These are phyloP conservation scores for Penicillium sp. DNA, from an alignment of 2,329 filamentous ascomycete species.

Conservation along the genomic window DNA sequence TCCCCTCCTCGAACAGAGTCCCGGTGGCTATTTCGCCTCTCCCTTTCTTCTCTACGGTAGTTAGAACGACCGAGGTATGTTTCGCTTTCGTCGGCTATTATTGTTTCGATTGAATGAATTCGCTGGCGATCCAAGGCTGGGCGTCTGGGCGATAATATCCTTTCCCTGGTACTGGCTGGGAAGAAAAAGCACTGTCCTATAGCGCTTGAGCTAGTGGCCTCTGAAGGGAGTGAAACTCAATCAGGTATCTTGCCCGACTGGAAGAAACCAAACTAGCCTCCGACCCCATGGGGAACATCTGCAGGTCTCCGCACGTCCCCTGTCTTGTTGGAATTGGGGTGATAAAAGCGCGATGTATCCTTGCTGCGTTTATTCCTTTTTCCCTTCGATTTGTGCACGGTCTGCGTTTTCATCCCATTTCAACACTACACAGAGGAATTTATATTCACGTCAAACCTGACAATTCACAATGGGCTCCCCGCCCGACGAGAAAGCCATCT, in stretches of 20 bases:
- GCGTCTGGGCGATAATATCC: neutral
- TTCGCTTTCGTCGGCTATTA: neutral
- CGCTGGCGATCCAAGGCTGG: neutral
- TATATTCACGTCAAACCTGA: neutral
- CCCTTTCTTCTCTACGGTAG: neutral
- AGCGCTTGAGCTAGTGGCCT: neutral
- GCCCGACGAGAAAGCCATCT: slow-evolving; percentile 20
- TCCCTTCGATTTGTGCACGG: too few species aligned
- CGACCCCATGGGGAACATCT: slow-evolving; percentile 1
- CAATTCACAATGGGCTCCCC: slow-evolving; percentile 7
- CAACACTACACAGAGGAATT: too few species aligned
- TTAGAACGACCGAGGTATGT: neutral
- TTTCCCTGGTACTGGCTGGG: neutral
- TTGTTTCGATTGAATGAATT: neutral
- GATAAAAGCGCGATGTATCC: neutral
- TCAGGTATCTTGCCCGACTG: slow-evolving; percentile 1
- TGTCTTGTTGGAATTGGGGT: neutral
- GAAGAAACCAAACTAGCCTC: neutral
- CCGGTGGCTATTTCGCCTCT: neutral
- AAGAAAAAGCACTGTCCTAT: neutral
- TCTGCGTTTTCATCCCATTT: neutral
- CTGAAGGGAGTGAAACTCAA: neutral
- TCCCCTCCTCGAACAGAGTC: neutral
- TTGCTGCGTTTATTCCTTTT: neutral
- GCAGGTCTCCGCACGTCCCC: slow-evolving; percentile 1